phyloP scores from a whole-genome alignment of 768 basidiomycete species.

The Suillus lakei region DNA sequence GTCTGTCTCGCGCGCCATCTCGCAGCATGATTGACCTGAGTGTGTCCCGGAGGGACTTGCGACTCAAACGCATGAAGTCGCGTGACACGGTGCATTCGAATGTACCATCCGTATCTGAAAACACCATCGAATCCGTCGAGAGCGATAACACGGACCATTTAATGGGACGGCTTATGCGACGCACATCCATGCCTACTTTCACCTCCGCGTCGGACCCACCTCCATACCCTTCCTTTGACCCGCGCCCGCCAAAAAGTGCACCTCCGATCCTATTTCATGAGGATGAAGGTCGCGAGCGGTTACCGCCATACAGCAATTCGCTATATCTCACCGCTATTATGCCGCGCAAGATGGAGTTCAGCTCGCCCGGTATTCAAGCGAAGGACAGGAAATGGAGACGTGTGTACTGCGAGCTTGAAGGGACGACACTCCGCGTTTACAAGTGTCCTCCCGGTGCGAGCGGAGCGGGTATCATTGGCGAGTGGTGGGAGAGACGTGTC shows the following conservation, averaged over 20 bases:
- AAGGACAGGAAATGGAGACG: constrained; percentile 92
- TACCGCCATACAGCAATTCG: constrained; percentile 83
- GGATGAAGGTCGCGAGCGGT: constrained; percentile 74
- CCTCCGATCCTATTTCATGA: constrained; percentile 49
- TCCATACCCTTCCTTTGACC: constrained; percentile 62
- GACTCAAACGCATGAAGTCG: constrained; percentile 19
- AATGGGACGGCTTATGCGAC: constrained; percentile 50
- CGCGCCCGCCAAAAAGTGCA: constrained; percentile 26
- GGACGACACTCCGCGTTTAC: constrained; percentile 86
- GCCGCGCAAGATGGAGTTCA: constrained; percentile 94
- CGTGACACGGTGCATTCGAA: constrained; percentile 18
- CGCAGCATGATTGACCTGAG: constrained; percentile 66
- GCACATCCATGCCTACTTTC: constrained; percentile 77
- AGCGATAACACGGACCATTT: constrained; percentile 28
- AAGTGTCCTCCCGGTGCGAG: constrained; percentile 47
- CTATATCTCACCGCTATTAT: constrained; percentile 83
- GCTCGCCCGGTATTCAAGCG: constrained; percentile 81
- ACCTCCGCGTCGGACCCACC: constrained; percentile 63
- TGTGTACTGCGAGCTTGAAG: constrained; percentile 87
- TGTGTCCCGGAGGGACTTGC: constrained; percentile 31
- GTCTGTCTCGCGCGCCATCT: constrained; percentile 63
- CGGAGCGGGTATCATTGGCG: constrained; percentile 59
- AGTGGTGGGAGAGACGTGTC: constrained; percentile 81
- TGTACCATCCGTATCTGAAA: constrained; percentile 18
- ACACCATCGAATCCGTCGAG: constrained; percentile 21